Base-by-base conservation (phyloP, 257 asterid genomes). In the Avicennia marina region DNA sequence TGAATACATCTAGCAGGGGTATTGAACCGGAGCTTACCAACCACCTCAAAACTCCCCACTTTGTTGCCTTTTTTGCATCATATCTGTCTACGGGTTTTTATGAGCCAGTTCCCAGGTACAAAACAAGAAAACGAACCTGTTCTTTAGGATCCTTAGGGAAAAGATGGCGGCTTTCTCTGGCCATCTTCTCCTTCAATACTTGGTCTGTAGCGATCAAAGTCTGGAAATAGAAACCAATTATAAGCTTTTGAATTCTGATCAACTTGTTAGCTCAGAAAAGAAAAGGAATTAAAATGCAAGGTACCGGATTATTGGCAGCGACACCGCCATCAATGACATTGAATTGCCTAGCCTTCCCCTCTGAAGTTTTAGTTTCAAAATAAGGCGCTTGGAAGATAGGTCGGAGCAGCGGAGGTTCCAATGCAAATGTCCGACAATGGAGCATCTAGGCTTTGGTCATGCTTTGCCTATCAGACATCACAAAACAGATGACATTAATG, bases 391-490 rank as follows among this genome's bases (percentile, higher is more conserved):
- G 72, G 61, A 3, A 66, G 40, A 42, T 49, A 58, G 11, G 66
- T 66, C 8, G 72, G 66, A 57, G 66, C 72, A 11, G 72, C 66
- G 1, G 72, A 66, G 7, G 66, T 66, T 27, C 72, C 55, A 10
- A 66, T 49, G 61, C 72, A 66, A 26, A 66, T 58, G 12, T 66
- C 72, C 0, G 72, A 38, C 15, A 65, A 21, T 6, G 32, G 29
- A 39, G 71, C 65, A 39, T 65, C 60, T 34, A 46, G 3, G 10
- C 34, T n/a, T 2, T 55, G 55, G 11, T 40, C 3, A 2, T 29
- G 19, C 31, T 27, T 66, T 31, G 24, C 65, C 61, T 66, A 32
- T 2, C n/a, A n/a, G n/a, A n/a, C n/a, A 46, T 31, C n/a, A n/a
- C n/a, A n/a, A n/a, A n/a, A n/a, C n/a, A n/a, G n/a, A n/a, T n/a